A percentile compares a stretch with the other conserved stretches of the same genome.
phyloP scores from a whole-genome alignment of 192 early-diverging fungal species.

The Backusella parvicylindrica region DNA sequence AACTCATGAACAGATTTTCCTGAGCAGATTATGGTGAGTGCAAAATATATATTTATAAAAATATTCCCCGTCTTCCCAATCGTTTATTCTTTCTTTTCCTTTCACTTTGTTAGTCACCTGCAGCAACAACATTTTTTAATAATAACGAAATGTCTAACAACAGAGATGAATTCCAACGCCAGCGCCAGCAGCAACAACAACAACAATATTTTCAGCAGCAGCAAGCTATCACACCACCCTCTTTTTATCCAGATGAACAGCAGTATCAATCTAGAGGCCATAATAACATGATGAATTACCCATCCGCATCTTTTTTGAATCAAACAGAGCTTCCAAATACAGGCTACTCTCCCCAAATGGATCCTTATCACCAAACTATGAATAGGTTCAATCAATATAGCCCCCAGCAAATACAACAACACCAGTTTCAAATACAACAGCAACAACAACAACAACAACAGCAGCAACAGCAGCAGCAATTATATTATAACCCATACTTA shows the following conservation, averaged over 20 bases:
- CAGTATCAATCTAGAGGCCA: not conserved
- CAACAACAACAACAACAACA: not conserved
- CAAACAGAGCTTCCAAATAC: not conserved
- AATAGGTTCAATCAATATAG: not conserved
- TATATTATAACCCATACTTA: not conserved
- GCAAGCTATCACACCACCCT: not conserved
- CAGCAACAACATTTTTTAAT: not conserved
- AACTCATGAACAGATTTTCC: not conserved
- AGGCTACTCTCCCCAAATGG: not conserved
- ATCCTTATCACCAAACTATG: not conserved
- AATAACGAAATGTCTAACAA: slow-evolving; percentile 4
- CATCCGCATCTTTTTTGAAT: not conserved
- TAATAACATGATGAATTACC: not conserved
- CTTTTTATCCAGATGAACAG: not conserved
- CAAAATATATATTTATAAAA: not conserved
- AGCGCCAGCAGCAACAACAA: not conserved
- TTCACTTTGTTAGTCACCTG: not conserved
- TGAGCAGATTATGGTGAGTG: slow-evolving; percentile 1
- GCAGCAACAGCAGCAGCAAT: not conserved
- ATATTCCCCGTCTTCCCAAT: not conserved
- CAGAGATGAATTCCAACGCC: not conserved
- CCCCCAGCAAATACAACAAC: not conserved
- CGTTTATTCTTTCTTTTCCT: not conserved
- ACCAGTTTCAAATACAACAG: not conserved
- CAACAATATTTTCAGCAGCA: not conserved